Evolutionary conservation across 345 rosid genomes (phyloP).

Genomic region (Lepidium didymum): DNA sequence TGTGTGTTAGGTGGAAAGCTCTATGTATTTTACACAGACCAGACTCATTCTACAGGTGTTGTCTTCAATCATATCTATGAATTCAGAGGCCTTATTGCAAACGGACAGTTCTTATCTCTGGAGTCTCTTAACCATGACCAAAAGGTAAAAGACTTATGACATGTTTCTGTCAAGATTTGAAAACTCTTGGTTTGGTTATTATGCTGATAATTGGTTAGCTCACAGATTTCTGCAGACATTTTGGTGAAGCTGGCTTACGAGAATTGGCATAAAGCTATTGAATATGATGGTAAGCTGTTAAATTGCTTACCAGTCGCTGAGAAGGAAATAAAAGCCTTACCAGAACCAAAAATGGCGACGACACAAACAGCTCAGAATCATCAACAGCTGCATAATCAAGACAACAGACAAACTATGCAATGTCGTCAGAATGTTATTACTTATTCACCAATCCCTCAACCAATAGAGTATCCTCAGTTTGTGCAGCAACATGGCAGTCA

Average conservation of each 20-base stretch:
- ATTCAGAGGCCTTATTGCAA: constrained; percentile 70
- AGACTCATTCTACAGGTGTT: constrained; percentile 46
- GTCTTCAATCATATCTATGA: constrained; percentile 83
- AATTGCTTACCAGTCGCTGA: constrained; percentile 40
- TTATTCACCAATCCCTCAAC: constrained; percentile 39
- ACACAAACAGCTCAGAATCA: constrained; percentile 14
- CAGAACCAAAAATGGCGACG: constrained; percentile 4
- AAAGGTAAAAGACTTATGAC: constrained; percentile 42
- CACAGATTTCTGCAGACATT: constrained; percentile 74
- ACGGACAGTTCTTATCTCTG: constrained; percentile 62
- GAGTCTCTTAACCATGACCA: constrained; percentile 71
- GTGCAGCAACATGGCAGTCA: constrained; percentile 35
- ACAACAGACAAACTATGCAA: constrained; percentile 34
- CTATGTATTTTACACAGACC: constrained; percentile 63
- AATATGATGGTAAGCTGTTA: constrained; percentile 71
- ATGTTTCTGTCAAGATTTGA: background rate
- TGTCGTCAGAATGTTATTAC: constrained; percentile 31
- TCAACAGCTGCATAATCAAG: constrained; percentile 11
- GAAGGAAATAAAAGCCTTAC: constrained; percentile 32
- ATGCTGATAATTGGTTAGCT: constrained; percentile 17
- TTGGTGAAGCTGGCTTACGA: constrained; percentile 82
- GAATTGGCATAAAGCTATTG: constrained; percentile 79
- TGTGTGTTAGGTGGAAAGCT: constrained; percentile 81
- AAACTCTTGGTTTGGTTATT: background rate
- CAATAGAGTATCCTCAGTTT: constrained; percentile 52